Evolutionary conservation across 202 grass and related monocot species (phyloP), one percentile per base, ranked within the genome.

Genomic region (Carex arenaria): DNA sequence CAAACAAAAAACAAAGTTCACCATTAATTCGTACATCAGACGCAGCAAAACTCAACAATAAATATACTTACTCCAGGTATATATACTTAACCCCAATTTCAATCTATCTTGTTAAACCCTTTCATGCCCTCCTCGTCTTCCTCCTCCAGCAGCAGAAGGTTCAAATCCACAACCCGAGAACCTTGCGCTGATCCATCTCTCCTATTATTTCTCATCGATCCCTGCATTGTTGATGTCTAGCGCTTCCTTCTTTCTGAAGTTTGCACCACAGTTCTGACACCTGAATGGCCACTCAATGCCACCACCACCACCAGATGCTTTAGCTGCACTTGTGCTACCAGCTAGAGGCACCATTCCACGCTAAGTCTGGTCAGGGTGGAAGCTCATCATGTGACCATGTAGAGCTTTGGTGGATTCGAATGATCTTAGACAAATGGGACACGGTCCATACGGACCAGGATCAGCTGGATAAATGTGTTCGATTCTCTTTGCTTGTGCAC

Each of bases 351-450:
- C 81, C 86, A 91, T 93, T 82, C 86, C 85, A 5, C 70, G 88
- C 77, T 75, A 88, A 1, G 9, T 3, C 0, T 86, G 86, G 1
- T 89, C 78, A 9, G 78, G 82, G 73, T 85, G 91, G 82, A 61
- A 79, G 53, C 91, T 84, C 87, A 91, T 84, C 87, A 91, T 89
- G 72, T 93, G 91, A 0, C 91, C 84, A 55, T 89, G 89, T n/a
- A 89, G 32, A 1, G 91, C 91, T 55, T 89, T 91, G 12, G n/a
- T 28, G n/a, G 52, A 61, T 77, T 13, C 18, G 32, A 94, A 94
- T 13, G 12, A 4, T 9, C 79, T 83, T 7, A 51, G 0, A 34
- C 91, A 91, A 15, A 89, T 15, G 7, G 89, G 89, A 69, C 91
- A 91, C 0, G 52, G 34, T 31, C 3, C 18, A 43, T 31, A 64